These are phyloP conservation scores for Macrolepiota albuminosa DNA, from an alignment of 768 basidiomycete genomes.

Conservation along the genomic window DNA sequence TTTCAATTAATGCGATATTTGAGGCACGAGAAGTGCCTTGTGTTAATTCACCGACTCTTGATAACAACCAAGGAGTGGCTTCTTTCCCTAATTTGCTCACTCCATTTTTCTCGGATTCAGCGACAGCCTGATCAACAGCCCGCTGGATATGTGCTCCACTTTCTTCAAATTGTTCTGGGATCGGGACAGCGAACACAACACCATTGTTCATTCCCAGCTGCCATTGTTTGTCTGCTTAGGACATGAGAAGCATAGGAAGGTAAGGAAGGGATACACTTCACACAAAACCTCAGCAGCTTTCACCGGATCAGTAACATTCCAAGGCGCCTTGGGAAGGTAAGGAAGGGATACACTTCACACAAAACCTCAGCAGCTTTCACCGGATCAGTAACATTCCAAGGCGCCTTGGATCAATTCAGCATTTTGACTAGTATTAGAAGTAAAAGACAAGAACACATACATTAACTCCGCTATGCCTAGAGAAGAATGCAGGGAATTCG, in stretches of 20 bases:
- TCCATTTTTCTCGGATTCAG: slow-evolving; percentile 78
- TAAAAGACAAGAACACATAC: slow-evolving; percentile 29
- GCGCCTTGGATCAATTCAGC: slow-evolving; percentile 45
- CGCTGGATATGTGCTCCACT: slow-evolving; percentile 67
- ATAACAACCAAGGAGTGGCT: slow-evolving; percentile 91
- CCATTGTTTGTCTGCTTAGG: slow-evolving; percentile 54
- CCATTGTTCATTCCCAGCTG: slow-evolving; percentile 74
- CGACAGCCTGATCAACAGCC: slow-evolving; percentile 79
- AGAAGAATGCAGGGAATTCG: slow-evolving; percentile 96
- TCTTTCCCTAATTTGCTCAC: slow-evolving; percentile 81
- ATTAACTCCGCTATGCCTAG: slow-evolving; percentile 75
- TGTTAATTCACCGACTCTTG: slow-evolving; percentile 78
- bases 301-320: slow-evolving; percentile 59
- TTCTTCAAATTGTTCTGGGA: slow-evolving; percentile 70
- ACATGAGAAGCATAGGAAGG: background rate
- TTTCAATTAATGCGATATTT: slow-evolving; percentile 88
- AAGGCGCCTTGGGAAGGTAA: slow-evolving; percentile 57
- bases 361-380: slow-evolving; percentile 68
- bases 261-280: slow-evolving; percentile 28
- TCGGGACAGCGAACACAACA: slow-evolving; percentile 83
- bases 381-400: slow-evolving; percentile 70
- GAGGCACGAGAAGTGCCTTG: slow-evolving; percentile 62
- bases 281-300: slow-evolving; percentile 74
- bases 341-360: slow-evolving; percentile 36
- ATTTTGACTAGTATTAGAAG: background rate